These are phyloP conservation scores for Cyclocybe cylindracea DNA, from an alignment of 768 basidiomycete species.

Conservation along the genomic window DNA sequence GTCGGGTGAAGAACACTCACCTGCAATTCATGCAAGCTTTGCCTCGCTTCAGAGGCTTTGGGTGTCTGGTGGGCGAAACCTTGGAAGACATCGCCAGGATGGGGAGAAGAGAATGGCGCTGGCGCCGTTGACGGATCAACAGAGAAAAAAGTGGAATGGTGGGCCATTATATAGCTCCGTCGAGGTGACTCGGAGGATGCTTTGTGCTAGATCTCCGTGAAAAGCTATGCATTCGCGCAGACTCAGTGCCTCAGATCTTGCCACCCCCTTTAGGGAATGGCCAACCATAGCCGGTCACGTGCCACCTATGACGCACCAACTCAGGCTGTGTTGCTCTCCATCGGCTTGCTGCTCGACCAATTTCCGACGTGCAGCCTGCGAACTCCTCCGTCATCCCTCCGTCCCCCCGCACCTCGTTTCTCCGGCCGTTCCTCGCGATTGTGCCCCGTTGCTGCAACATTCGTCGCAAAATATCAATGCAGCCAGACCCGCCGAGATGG, in stretches of 20 bases:
- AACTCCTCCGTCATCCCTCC: too few relatives aligned
- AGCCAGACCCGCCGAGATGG: conserved; percentile 2
- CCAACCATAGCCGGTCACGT: conserved; percentile 20
- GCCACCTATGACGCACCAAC: background rate
- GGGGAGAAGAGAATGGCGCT: conserved; percentile 21
- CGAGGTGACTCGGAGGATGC: conserved; percentile 20
- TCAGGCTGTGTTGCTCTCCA: background rate
- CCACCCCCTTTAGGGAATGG: conserved; percentile 1
- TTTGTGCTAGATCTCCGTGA: conserved; percentile 12
- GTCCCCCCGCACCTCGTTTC: background rate
- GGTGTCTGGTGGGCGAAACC: conserved; percentile 26
- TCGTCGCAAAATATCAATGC: background rate
- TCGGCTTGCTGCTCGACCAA: too few relatives aligned
- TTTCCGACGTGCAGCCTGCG: too few relatives aligned
- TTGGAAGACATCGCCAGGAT: conserved; percentile 40
- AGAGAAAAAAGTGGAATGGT: conserved; percentile 20
- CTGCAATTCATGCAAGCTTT: conserved; percentile 57
- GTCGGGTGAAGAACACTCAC: conserved; percentile 24
- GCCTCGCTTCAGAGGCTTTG: conserved; percentile 53
- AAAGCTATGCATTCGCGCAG: conserved; percentile 8
- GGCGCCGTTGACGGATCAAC: conserved; percentile 38
- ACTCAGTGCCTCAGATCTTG: conserved; percentile 11
- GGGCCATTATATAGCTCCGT: conserved; percentile 35
- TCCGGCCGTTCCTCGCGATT: background rate
- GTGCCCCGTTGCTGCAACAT: background rate